phyloP scores from a whole-genome alignment of 108 stramenopile genomes.

The Schizochytrium sp. region DNA sequence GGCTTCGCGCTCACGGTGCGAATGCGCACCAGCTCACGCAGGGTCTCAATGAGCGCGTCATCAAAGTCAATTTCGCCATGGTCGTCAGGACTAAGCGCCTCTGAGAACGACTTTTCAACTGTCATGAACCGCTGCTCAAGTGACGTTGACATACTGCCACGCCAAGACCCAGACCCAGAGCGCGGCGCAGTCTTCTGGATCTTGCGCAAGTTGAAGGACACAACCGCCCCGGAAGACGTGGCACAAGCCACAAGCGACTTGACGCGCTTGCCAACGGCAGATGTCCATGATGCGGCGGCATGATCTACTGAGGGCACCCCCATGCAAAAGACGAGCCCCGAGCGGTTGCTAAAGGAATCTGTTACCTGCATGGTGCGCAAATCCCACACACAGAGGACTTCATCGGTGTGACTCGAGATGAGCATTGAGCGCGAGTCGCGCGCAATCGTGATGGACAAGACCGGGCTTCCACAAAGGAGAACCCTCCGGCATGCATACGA shows the following conservation, averaged over 20 bases:
- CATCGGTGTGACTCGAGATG: background rate
- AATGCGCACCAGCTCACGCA: slow-evolving; percentile 15
- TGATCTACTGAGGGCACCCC: background rate
- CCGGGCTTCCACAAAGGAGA: background rate
- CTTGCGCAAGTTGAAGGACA: background rate
- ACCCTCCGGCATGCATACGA: background rate
- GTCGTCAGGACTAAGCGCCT: background rate
- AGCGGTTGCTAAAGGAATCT: background rate
- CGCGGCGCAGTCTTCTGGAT: background rate
- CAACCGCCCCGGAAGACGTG: background rate
- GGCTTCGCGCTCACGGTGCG: background rate
- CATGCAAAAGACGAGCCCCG: background rate
- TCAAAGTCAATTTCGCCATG: background rate
- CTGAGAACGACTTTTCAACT: background rate
- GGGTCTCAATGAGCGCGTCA: background rate
- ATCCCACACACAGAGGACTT: background rate
- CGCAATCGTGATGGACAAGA: background rate
- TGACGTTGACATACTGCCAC: background rate
- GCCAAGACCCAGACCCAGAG: background rate
- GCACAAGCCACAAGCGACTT: background rate
- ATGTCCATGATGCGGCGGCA: background rate
- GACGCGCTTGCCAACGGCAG: background rate
- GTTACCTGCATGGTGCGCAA: background rate
- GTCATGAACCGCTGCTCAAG: background rate
- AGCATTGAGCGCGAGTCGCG: background rate